phyloP scores from a whole-genome alignment of 352 stramenopile genomes.

The Pythium sp. region DNA sequence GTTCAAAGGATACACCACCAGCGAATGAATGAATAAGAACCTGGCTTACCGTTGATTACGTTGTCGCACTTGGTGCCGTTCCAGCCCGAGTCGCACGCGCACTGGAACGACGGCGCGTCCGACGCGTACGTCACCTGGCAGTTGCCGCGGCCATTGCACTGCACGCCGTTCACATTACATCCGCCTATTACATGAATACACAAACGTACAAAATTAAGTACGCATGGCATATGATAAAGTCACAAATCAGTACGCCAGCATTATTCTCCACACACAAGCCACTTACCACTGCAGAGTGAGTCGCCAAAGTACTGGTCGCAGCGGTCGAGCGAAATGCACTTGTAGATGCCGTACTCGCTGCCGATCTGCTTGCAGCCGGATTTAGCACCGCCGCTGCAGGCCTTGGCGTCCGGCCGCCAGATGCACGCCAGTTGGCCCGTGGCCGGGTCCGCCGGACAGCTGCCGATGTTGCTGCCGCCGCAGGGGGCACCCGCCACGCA shows the following conservation, averaged over 20 bases:
- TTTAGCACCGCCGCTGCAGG: slow-evolving; percentile 13
- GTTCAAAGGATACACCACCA: not conserved
- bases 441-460: slow-evolving; percentile 51
- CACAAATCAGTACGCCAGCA: slow-evolving; percentile 10
- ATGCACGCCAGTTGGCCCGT: slow-evolving; percentile 76
- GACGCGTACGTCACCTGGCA: slow-evolving; percentile 39
- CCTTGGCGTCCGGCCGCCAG: slow-evolving; percentile 29
- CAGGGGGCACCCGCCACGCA: slow-evolving; percentile 64
- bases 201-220: not conserved
- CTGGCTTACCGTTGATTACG: slow-evolving; percentile 34
- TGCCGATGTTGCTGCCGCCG: slow-evolving; percentile 41
- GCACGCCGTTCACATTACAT: slow-evolving; percentile 41
- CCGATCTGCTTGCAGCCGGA: slow-evolving; percentile 30
- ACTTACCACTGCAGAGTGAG: slow-evolving; percentile 55
- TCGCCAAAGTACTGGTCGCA: slow-evolving; percentile 70
- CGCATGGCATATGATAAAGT: not conserved
- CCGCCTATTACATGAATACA: slow-evolving; percentile 17
- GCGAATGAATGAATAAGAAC: not conserved
- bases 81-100: slow-evolving; percentile 64
- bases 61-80: slow-evolving; percentile 65
- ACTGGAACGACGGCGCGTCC: slow-evolving; percentile 47
- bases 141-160: slow-evolving; percentile 69
- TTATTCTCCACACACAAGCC: not conserved
- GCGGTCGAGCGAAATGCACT: slow-evolving; percentile 72
- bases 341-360: slow-evolving; percentile 58